These are phyloP conservation scores for Wickerhamiella musiphila DNA, from an alignment of 805 yeast species.

Conservation along the genomic window DNA sequence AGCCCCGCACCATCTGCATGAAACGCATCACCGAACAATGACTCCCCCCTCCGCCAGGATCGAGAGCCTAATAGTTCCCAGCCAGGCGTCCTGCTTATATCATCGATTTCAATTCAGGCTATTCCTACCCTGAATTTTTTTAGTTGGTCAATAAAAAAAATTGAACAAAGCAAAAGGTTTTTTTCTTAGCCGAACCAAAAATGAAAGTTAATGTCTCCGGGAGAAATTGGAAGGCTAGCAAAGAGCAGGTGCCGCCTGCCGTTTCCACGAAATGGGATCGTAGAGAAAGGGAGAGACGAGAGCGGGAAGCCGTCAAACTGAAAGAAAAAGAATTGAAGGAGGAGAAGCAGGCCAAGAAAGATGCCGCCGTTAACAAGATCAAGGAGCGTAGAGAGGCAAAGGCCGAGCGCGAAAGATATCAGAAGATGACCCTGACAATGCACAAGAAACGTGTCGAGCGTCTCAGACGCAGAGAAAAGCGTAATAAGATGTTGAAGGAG, in stretches of 20 bases:
- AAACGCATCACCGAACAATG: no score
- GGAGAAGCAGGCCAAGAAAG: conserved; percentile 50
- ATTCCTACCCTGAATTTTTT: no score
- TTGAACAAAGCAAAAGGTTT: no score
- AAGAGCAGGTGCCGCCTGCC: conserved; percentile 17
- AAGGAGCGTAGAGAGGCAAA: conserved; percentile 64
- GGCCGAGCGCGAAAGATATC: conserved; percentile 82
- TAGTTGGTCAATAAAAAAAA: not conserved
- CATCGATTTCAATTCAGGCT: not conserved
- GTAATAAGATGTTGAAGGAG: conserved; percentile 83
- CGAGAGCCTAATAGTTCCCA: no score
- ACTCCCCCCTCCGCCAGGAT: no score
- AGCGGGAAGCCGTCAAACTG: conserved; percentile 49
- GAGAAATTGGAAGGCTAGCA: conserved; percentile 23
- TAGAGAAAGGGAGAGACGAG: conserved; percentile 46
- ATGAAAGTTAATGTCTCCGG: conserved; percentile 21
- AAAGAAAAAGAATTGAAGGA: conserved; percentile 57
- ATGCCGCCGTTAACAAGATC: conserved; percentile 24
- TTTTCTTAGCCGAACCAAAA: not conserved
- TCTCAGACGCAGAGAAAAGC: conserved; percentile 77
- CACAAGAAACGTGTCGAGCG: conserved; percentile 85
- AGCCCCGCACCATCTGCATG: not conserved
- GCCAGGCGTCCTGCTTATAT: not conserved
- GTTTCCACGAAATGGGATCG: conserved; percentile 44
- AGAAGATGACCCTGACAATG: conserved; percentile 68